Conservation (phyloP, 129 eudicot species). For the Oenanthe sinensis region DNA sequence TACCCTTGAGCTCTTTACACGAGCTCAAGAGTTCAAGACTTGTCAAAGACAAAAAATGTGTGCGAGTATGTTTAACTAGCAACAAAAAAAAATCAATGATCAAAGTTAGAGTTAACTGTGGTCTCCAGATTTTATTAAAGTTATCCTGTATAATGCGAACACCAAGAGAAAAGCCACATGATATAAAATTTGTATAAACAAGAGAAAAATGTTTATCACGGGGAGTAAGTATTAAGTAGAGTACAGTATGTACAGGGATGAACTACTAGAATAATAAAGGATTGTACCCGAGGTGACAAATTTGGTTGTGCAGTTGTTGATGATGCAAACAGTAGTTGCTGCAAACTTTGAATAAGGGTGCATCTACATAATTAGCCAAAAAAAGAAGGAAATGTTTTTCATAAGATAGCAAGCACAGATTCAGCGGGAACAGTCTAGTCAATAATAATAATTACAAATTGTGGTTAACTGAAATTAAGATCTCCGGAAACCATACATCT, state of each 20-base stretch:
- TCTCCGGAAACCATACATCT: not conserved
- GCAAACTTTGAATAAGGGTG: constrained; percentile 82
- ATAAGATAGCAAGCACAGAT: constrained; percentile 1
- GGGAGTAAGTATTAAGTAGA: too few species aligned
- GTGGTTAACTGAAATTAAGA: not conserved
- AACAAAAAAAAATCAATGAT: too few species aligned
- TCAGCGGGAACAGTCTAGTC: not conserved
- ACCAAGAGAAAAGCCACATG: not conserved
- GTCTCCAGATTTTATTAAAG: not conserved
- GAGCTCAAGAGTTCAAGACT: too few species aligned
- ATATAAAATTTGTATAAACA: not conserved
- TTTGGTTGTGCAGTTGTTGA: constrained; percentile 96
- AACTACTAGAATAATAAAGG: not conserved
- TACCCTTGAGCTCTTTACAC: too few species aligned
- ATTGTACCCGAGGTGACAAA: constrained; percentile 70
- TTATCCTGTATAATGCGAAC: not conserved
- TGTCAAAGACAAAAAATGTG: too few species aligned
- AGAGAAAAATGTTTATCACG: not conserved
- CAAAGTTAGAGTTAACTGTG: too few species aligned
- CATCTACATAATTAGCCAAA: constrained; percentile 39
- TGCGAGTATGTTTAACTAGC: too few species aligned
- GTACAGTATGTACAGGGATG: not conserved
- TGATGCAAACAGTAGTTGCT: constrained; percentile 89
- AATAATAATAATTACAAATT: not conserved
- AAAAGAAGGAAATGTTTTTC: not conserved